Base-by-base conservation (phyloP, 306 rosid species). In the Prinsepia uniflora region DNA sequence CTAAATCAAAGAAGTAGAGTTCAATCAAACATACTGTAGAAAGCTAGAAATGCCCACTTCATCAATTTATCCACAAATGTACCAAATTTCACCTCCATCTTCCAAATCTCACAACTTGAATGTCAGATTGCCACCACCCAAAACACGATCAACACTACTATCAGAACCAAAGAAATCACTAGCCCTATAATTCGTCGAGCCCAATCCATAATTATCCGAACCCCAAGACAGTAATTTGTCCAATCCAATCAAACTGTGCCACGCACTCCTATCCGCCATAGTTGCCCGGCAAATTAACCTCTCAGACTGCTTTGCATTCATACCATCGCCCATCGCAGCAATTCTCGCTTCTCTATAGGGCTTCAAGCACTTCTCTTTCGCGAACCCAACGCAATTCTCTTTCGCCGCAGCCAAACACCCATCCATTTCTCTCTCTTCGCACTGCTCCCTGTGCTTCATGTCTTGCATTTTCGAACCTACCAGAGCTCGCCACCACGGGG, bases 401-500 rank as follows among this genome's bases (percentile, higher is more conserved):
- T 78, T 81, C 48, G 86, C 88, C 47, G 53, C 54, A 4, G 44
- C 73, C 66, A 79, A 71, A 74, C 86, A 83, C 61, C 48, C 79
- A 36, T 75, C 76, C 86, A 79, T 84, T 55, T 86, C 84, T 34
- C 79, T 73, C 88, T 78, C 86, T 67, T 92, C 95, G 76, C 95
- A 89, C 13, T 12, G 24, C 80, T 84, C 98, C 39, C 92, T 82
- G 60, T 79, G 87, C 73, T 81, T 85, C 74, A 87, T 19, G 73
- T 86, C 91, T 19, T 72, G 54, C 7, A 57, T 77, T 48, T 76
- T 84, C 61, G 50, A 74, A 30, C 85, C 87, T 3, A 72, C 36
- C 76, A 91, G 48, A 57, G 59, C 57, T 58, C 78, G 83, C 98
- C 97, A 91, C 95, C 98, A 90, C 5, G 91, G 89, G 46, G 90